Percentiles rank a stretch among this genome's conserved stretches.
phyloP scores from a whole-genome alignment of 371 early-diverging fungal species.

The Parasitella parasitica region DNA sequence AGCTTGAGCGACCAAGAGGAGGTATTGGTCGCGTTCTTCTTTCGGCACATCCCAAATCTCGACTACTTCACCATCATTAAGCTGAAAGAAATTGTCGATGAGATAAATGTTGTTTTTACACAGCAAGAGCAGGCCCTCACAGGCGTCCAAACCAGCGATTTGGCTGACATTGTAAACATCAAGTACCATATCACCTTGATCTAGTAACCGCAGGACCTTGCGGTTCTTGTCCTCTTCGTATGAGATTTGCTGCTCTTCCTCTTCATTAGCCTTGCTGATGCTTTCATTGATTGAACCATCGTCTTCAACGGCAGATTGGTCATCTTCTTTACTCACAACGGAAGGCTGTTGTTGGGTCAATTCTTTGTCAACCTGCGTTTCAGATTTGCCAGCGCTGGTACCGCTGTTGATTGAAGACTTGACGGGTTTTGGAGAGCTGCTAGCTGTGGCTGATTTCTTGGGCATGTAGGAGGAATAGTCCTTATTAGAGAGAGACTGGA shows the following conservation, averaged over 20 bases:
- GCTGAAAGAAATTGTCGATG: slow-evolving; percentile 75
- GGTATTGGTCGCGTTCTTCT: slow-evolving; percentile 70
- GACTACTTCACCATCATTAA: slow-evolving; percentile 71
- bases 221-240: slow-evolving; percentile 75
- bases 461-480: slow-evolving; percentile 47
- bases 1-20: slow-evolving; percentile 60
- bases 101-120: slow-evolving; percentile 76
- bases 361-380: slow-evolving; percentile 12
- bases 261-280: neutral
- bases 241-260: slow-evolving; percentile 36
- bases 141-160: slow-evolving; percentile 71
- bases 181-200: slow-evolving; percentile 69
- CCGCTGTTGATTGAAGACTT: neutral
- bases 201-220: slow-evolving; percentile 70
- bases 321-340: neutral
- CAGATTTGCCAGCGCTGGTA: neutral
- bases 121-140: slow-evolving; percentile 70
- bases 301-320: neutral
- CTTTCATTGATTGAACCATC: neutral
- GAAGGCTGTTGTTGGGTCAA: slow-evolving; percentile 6
- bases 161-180: slow-evolving; percentile 77
- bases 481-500: slow-evolving; percentile 35
- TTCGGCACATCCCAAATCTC: slow-evolving; percentile 73
- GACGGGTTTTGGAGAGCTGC: neutral
- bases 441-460: slow-evolving; percentile 32